Percentiles rank a stretch among this genome's conserved stretches.
Conservation (phyloP, 257 asterid species). For the Nicotiana obtusifolia region DNA sequence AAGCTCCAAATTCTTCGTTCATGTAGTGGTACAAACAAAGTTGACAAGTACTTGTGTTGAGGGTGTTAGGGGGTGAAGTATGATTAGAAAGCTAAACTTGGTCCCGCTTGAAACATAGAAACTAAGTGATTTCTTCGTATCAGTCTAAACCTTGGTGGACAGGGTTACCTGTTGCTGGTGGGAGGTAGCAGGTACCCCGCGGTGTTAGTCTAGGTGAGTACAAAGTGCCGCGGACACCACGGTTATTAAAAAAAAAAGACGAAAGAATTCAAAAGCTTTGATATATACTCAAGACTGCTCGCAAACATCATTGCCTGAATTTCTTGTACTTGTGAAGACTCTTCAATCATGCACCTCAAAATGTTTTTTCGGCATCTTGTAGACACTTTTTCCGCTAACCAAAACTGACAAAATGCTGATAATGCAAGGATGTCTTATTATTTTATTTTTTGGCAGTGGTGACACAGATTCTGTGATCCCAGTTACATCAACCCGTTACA, state of each 20-base stretch:
- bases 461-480: constrained; percentile 93
- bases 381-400: background rate
- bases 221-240: too few species aligned
- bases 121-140: too few species aligned
- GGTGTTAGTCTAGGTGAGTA: too few species aligned
- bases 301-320: background rate
- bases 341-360: background rate
- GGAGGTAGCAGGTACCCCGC: too few species aligned
- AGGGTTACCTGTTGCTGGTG: too few species aligned
- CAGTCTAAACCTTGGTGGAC: too few species aligned
- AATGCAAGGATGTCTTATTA: background rate
- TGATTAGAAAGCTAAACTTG: background rate
- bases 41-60: background rate
- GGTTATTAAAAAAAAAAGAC: too few species aligned
- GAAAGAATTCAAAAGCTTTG: background rate
- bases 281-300: background rate
- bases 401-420: background rate
- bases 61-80: background rate
- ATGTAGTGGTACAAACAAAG: background rate
- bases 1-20: too few species aligned
- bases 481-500: constrained; percentile 87
- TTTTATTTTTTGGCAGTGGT: constrained; percentile 45
- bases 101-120: background rate
- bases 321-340: background rate
- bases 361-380: background rate